A percentile compares a stretch with the other conserved stretches of the same genome.
Conservation (phyloP, 148 eudicot species). For the Heliosperma pusillum region DNA sequence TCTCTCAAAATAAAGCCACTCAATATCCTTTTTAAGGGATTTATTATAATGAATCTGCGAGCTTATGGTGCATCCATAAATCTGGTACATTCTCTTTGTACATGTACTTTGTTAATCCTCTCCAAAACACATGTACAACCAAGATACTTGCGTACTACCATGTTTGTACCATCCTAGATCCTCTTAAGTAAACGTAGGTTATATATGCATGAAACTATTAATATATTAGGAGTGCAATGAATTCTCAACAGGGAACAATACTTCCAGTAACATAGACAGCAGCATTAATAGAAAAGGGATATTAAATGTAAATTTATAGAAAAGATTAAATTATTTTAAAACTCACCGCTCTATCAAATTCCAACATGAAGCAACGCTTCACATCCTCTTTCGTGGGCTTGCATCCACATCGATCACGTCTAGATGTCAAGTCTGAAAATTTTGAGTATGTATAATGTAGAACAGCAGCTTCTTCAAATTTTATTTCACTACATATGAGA, state of each 20-base stretch:
- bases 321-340: neutral
- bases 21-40: neutral
- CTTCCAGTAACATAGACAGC: neutral
- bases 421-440: constrained; percentile 86
- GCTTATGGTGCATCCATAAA: neutral
- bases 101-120: neutral
- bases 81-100: neutral
- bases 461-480: constrained; percentile 88
- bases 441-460: constrained; percentile 85
- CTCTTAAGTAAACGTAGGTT: neutral
- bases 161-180: neutral
- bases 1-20: no score
- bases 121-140: no score
- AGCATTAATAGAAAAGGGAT: constrained; percentile 7
- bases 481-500: constrained; percentile 58
- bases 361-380: constrained; percentile 92
- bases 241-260: neutral
- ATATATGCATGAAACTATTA: neutral
- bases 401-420: constrained; percentile 96
- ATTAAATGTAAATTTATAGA: neutral
- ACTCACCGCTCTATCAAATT: constrained; percentile 90
- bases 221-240: neutral
- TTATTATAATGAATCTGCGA: neutral
- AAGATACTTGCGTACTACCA: no score
- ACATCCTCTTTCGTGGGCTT: constrained; percentile 96